Conservation (phyloP, 306 rosid species). For the Malus sylvestris region DNA sequence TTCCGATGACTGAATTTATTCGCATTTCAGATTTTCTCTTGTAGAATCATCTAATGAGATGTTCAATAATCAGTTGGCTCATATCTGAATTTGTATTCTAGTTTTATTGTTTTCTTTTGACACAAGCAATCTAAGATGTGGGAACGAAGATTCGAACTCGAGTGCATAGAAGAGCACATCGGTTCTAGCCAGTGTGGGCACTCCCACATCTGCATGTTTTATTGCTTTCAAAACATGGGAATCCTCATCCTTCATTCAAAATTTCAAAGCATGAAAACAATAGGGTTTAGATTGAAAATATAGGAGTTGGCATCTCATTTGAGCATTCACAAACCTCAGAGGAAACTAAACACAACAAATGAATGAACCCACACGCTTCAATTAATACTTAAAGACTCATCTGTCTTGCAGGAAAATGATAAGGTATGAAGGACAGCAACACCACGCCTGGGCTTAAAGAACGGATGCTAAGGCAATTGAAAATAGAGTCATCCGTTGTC, state of each 20-base stretch:
- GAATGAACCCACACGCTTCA: conserved; percentile 26
- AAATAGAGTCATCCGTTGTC: not conserved
- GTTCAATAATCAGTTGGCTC: not conserved
- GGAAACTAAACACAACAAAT: conserved; percentile 21
- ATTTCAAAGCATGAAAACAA: not conserved
- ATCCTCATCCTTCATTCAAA: conserved; percentile 14
- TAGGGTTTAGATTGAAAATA: conserved; percentile 14
- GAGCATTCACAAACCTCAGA: conserved; percentile 27
- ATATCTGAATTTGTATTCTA: not conserved
- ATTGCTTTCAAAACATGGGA: not conserved
- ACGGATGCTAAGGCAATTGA: not conserved
- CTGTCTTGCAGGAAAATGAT: not conserved
- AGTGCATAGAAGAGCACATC: not conserved
- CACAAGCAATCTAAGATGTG: not conserved
- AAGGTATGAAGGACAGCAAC: conserved; percentile 2
- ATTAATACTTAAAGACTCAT: conserved; percentile 1
- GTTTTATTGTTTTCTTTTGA: not conserved
- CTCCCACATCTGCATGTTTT: not conserved
- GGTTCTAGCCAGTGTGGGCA: not conserved
- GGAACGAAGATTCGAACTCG: not conserved
- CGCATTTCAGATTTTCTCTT: not conserved
- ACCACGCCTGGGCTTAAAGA: not conserved
- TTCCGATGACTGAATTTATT: not conserved
- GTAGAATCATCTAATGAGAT: not conserved
- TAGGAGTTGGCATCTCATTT: conserved; percentile 30